These are phyloP conservation scores for Starmerella apis DNA, from an alignment of 805 yeast species.

Conservation along the genomic window DNA sequence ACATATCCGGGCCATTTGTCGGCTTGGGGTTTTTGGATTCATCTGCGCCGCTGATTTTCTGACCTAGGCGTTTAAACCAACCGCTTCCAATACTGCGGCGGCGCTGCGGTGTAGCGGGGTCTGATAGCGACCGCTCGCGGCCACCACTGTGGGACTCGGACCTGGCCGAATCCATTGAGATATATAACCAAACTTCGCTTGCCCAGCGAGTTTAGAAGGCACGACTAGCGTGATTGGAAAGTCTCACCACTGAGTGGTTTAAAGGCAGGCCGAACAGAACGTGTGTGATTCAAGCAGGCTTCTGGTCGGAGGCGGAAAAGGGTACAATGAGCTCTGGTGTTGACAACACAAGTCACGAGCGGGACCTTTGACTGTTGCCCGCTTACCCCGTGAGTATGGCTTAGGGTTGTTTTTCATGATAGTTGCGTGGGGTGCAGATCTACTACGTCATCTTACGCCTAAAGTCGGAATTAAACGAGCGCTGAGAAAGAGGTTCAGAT, in stretches of 20 bases:
- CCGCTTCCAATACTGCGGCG: conserved; percentile 2
- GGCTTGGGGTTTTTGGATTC: neutral
- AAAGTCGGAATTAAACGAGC: too few species aligned
- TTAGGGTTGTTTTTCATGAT: too few species aligned
- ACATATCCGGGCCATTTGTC: neutral
- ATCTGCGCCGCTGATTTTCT: conserved; percentile 1
- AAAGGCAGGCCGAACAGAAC: neutral
- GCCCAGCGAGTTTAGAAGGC: neutral
- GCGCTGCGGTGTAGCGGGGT: conserved; percentile 5
- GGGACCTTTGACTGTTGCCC: neutral
- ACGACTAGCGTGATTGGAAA: neutral
- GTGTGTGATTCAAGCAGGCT: neutral
- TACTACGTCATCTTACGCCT: too few species aligned
- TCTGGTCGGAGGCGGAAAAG: neutral
- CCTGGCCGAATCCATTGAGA: neutral
- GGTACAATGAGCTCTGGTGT: neutral
- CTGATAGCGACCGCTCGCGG: conserved; percentile 6
- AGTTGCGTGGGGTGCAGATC: too few species aligned
- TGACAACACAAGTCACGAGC: neutral
- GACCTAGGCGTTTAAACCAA: conserved; percentile 5
- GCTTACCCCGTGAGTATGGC: too few species aligned
- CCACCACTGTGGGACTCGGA: neutral
- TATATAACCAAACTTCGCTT: neutral
- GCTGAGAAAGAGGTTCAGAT: too few species aligned
- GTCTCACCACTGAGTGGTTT: neutral